Base-by-base conservation (phyloP, 352 stramenopile species). In the Phytophthora cryptogea region DNA sequence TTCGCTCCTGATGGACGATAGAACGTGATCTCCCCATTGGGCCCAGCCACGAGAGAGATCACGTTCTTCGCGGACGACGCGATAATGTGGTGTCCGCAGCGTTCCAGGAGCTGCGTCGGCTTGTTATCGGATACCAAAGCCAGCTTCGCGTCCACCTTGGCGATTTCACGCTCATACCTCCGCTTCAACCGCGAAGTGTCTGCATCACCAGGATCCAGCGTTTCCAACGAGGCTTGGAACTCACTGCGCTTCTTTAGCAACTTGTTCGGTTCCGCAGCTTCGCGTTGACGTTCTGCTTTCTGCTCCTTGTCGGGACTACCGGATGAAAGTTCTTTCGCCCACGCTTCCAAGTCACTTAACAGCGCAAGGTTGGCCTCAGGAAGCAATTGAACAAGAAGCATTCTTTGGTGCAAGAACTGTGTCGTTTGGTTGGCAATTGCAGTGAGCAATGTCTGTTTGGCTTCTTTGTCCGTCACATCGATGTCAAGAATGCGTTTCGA, bases 71-170 rank as follows among this genome's bases (percentile, higher is more conserved):
- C 4, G 9, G 75, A 89, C n/a, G 80, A 89, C 40, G 75, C 72
- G 30, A 90, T 70, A 17, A 88, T 72, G 39, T 93, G 83, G 30
- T 69, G 77, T 1, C 77, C 79, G 13, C 74, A 69, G 20, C 78
- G 65, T 36, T 82, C 75, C 1, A 90, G 54, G 26, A 90, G 55
- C 49, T 76, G 65, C 0, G 70, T 66, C 7, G 78, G 70, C 23
- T 76, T 85, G 60, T 70, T 77, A 31, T 82, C 73, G 1, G 77
- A 83, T 7, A 83, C 56, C 8, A 81, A 20, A 7, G 75, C 73
- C 8, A 90, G 59, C 46, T 87, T 89, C 8, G 63, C 63, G 35
- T 89, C 79, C 20, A 86, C 54, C 20, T 89, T 88, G 6, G 66
- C 73, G 3, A 90, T 63, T 35, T 88, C 81, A 3, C 81, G 77